Base-by-base conservation (phyloP, 768 basidiomycete species). In the Exsudoporus frostii region DNA sequence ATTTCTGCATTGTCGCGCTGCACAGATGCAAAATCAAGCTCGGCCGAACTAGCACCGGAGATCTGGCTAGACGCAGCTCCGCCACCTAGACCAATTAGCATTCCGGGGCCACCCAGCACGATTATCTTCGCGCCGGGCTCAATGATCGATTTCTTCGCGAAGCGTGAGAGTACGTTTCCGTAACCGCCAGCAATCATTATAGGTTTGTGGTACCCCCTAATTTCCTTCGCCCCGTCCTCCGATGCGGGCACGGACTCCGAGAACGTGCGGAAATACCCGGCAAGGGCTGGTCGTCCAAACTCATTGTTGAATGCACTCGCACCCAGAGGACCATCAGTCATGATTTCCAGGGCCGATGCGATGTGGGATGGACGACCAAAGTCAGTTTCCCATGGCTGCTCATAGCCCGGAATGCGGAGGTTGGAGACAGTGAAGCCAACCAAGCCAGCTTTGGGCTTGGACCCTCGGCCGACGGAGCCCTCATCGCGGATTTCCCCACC, bases 151-250 rank as follows among this genome's bases (percentile, higher is more conserved):
- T 99, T 99, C 64, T 74, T 79, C 30, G 95, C 85, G 61, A 90
- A 95, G 57, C 80, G 73, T 5, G 88, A 86, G 15, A 92, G 85
- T 37, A 98, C 95, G 64, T 90, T 98, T 5, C 97, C 97, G 57
- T 94, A 84, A 24, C 97, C 97, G 19, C 97, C 97, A 8, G 97
- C 96, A 59, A 99, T 89, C 97, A 99, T 99, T 76, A 99, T 97
- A 14, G 97, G 97, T 70, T 99, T 99, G 75, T 98, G 97, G 71
- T 98, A 99, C 0, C 97, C 97, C 49, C 95, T 75, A n/a, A 93
- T 73, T 67, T 92, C 89, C 60, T 70, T 58, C 47, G 66, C 56
- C 5, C 76, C 78, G 36, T 81, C 81, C 33, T 70, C 67, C 9
- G 76, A 72, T 29, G 82, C 67, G 20, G 85, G 79, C 1, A 93